Evolutionary conservation across 176 grass and related monocot species (phyloP), one percentile per base, ranked within the genome.

Genomic region (Triticum timopheevii): DNA sequence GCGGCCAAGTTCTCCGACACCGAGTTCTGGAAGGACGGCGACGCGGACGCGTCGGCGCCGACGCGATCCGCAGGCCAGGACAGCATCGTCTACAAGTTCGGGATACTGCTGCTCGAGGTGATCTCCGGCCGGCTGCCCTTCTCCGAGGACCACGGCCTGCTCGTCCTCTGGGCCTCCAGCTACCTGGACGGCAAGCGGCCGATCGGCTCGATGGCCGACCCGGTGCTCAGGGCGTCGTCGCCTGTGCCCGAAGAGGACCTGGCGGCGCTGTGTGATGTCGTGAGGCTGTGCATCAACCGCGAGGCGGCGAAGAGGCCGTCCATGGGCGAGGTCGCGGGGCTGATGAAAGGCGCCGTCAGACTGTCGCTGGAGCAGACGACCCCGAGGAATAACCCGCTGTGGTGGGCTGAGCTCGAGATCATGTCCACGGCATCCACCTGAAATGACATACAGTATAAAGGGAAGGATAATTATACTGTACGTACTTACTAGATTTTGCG

Each of bases 401-500:
- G 91, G 93, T 98, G 96, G 96, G 96, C 96, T 1, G 86, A 95
- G 81, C 89, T 95, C 12, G 89, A 92, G 81, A 93, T 98, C 44
- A 69, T 85, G 22, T 95, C 93, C 4, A 19, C 84, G 0, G 82
- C 85, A 56, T 39, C 79, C 24, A 68, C 9, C 3, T 92, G 81
- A 84, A 73, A 28, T 69, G 73, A 59, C 9, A 66, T 7, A 30
- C 28, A 30, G 28, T 30, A 8, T 9, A 78, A 78, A 56, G 13
- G 17, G 20, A 8, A 80, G 22, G 50, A 24, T 62, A 28, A 4
- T 7, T 33, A 40, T 10, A 30, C 44, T 45, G 44, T 45, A 13
- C 28, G 28, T 30, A 30, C 28, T 30, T 30, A 30, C 13, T 58
- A 47, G 25, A 31, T 4, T 75, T 73, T 76, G 49, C 3, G 2